Evolutionary conservation across 257 asterid genomes (phyloP).

Genomic region (Oldenlandia corymbosa): DNA sequence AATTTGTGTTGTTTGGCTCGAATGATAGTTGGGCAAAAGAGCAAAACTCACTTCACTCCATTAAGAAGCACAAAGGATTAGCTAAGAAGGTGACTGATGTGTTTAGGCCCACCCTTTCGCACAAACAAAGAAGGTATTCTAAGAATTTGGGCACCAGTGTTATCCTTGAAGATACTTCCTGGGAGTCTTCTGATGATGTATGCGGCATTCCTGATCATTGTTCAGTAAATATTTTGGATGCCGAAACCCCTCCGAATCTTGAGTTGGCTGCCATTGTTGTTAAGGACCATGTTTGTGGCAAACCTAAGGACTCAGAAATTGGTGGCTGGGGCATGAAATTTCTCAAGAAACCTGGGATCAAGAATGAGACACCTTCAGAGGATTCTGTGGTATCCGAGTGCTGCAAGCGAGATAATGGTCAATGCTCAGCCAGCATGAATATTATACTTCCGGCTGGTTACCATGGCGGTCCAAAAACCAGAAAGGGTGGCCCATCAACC

Average conservation of each 20-base stretch:
- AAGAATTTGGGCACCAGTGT: conserved; percentile 35
- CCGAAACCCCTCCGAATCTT: conserved; percentile 32
- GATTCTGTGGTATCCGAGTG: conserved; percentile 22
- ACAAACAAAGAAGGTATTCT: conserved; percentile 38
- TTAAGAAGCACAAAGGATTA: conserved; percentile 40
- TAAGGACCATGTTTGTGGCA: conserved; percentile 38
- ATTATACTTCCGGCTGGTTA: conserved; percentile 68
- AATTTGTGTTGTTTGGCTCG: conserved; percentile 49
- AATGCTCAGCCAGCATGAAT: conserved; percentile 62
- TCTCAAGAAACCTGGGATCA: conserved; percentile 38
- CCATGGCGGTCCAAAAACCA: conserved; percentile 77
- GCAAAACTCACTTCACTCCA: conserved; percentile 29
- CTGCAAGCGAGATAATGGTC: conserved; percentile 29
- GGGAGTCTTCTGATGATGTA: conserved; percentile 38
- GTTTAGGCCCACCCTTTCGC: conserved; percentile 39
- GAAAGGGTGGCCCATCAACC: conserved; percentile 63
- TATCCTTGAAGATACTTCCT: conserved; percentile 38
- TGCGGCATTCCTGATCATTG: conserved; percentile 18
- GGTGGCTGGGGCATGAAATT: conserved; percentile 98
- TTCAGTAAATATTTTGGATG: conserved; percentile 20
- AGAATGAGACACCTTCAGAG: conserved; percentile 13
- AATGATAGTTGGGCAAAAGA: conserved; percentile 29
- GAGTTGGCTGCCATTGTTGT: conserved; percentile 78
- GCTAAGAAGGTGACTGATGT: conserved; percentile 48
- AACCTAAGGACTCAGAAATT: conserved; percentile 30